These are phyloP conservation scores for Agrocybe pediades DNA, from an alignment of 768 basidiomycete species.

Conservation along the genomic window DNA sequence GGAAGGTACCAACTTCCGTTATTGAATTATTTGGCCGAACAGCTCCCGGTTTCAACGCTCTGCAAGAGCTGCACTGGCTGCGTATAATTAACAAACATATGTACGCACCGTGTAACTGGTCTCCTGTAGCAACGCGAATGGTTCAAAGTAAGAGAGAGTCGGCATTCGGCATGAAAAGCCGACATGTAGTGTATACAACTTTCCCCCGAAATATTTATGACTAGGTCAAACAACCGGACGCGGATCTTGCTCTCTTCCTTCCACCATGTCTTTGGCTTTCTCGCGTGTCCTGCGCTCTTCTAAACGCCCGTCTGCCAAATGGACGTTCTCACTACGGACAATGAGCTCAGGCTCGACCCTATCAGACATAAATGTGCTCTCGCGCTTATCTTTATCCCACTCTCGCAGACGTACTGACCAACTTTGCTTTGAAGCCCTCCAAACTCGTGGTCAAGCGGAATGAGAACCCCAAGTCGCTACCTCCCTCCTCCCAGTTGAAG, in stretches of 20 bases:
- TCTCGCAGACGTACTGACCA: background rate
- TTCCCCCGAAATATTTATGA: background rate
- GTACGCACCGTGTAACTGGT: no score
- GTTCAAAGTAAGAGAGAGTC: background rate
- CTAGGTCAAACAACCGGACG: background rate
- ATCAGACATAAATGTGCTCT: constrained; percentile 37
- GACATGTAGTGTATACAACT: background rate
- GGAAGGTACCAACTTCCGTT: background rate
- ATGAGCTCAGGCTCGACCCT: constrained; percentile 19
- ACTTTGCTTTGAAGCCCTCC: constrained; percentile 42
- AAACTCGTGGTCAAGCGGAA: constrained; percentile 51
- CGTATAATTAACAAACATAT: no score
- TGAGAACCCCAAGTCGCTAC: constrained; percentile 56
- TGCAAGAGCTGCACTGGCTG: no score
- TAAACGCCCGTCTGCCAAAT: background rate
- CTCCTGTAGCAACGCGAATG: background rate
- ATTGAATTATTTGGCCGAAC: constrained; percentile 1
- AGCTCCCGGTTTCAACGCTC: no score
- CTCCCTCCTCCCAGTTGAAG: constrained; percentile 65
- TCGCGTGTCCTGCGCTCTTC: constrained; percentile 20
- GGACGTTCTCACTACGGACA: constrained; percentile 7
- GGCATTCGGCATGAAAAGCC: constrained; percentile 5
- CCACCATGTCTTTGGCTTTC: constrained; percentile 23
- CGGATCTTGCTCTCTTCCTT: constrained; percentile 7
- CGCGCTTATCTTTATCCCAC: background rate